Evolutionary conservation across 192 early-diverging fungal species (phyloP).

Genomic region (Coemansia brasiliensis): DNA sequence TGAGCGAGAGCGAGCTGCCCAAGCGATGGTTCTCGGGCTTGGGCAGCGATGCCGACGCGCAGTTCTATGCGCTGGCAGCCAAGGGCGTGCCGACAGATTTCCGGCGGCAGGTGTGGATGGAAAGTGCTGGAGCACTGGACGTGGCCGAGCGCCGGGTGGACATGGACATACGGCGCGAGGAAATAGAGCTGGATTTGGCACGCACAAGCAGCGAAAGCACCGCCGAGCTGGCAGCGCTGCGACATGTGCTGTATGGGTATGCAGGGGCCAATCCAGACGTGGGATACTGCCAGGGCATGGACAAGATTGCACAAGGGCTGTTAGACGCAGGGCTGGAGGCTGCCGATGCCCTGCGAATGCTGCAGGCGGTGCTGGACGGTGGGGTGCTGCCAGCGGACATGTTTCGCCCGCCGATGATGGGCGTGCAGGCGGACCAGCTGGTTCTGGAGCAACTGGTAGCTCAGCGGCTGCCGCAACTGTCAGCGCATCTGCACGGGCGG

Average conservation of each 20-base stretch:
- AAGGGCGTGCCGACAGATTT: conserved; percentile 30
- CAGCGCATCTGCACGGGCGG: conserved; percentile 42
- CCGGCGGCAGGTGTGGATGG: conserved; percentile 48
- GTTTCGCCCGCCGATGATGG: conserved; percentile 56
- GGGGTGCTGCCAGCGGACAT: conserved; percentile 53
- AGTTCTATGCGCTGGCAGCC: conserved; percentile 21
- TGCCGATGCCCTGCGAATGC: conserved; percentile 50
- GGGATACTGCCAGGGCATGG: conserved; percentile 65
- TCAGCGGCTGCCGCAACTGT: conserved; percentile 52
- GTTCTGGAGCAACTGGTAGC: conserved; percentile 57
- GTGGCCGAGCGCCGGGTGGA: conserved; percentile 3
- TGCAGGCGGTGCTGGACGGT: conserved; percentile 51
- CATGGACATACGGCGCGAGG: conserved; percentile 13
- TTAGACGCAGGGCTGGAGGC: conserved; percentile 51
- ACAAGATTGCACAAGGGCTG: conserved; percentile 56
- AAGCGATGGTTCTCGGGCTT: conserved; percentile 24
- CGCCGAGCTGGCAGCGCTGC: conserved; percentile 8
- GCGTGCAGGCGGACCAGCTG: conserved; percentile 56
- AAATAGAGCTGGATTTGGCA: conserved; percentile 46
- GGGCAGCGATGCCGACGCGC: neutral
- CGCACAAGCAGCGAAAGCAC: conserved; percentile 19
- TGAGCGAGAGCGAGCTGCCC: conserved; percentile 11
- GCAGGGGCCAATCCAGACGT: conserved; percentile 36
- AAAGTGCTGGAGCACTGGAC: conserved; percentile 36
- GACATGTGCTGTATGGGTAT: conserved; percentile 40